A percentile compares a stretch with the other conserved stretches of the same genome.
Conservation (phyloP, 2,329 filamentous ascomycete genomes). For the Diaporthe sp. region DNA sequence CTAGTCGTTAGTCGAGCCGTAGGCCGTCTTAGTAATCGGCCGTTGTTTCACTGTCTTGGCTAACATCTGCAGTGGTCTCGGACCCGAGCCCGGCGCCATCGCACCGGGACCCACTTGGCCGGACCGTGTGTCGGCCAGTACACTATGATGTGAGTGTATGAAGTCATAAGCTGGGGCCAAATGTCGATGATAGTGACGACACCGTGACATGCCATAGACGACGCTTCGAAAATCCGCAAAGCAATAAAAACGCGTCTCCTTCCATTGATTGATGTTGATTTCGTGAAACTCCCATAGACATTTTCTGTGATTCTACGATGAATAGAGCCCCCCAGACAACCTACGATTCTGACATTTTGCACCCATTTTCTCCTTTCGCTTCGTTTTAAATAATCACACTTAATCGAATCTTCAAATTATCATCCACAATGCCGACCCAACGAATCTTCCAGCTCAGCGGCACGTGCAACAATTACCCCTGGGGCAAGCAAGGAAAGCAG, state of each 20-base stretch:
- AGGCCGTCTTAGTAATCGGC: not conserved
- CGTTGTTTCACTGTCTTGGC: not conserved
- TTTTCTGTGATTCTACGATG: not conserved
- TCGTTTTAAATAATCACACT: not conserved
- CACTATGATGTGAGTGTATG: slow-evolving; percentile 16
- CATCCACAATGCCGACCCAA: slow-evolving; percentile 26
- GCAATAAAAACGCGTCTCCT: not conserved
- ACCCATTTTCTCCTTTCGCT: not conserved
- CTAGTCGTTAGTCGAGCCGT: not conserved
- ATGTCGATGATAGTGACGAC: slow-evolving; percentile 16
- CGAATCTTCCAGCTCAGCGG: slow-evolving; percentile 61
- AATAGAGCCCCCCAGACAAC: not conserved
- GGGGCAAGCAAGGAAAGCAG: slow-evolving; percentile 76
- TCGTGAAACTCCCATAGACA: not conserved
- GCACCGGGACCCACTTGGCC: slow-evolving; percentile 9
- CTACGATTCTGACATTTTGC: slow-evolving; percentile 16
- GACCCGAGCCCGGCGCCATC: not conserved
- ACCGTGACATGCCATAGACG: slow-evolving; percentile 26
- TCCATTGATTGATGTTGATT: not conserved
- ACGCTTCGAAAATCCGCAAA: not conserved
- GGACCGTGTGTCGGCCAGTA: not conserved
- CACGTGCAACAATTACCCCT: slow-evolving; percentile 72
- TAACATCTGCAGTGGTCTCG: not conserved
- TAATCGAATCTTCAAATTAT: not conserved
- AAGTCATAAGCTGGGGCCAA: slow-evolving; percentile 16